A percentile compares a stretch with the other conserved stretches of the same genome.
phyloP scores from a whole-genome alignment of 495 filamentous ascomycete genomes.

The Penicillium crystallinum region DNA sequence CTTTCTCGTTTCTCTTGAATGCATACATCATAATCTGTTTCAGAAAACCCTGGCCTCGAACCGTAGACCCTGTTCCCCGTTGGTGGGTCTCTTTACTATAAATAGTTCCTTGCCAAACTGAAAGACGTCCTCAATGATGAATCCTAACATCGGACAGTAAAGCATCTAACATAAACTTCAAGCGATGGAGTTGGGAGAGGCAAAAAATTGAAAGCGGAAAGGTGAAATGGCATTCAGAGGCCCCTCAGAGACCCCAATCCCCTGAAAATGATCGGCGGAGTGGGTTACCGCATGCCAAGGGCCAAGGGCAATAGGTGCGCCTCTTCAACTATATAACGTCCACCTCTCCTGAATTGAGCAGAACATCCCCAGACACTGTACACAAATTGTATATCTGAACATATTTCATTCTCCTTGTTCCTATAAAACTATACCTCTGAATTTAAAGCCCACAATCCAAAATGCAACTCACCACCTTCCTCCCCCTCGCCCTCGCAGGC shows the following conservation, averaged over 20 bases:
- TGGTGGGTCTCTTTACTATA: constrained; percentile 1
- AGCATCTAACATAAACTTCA: neutral
- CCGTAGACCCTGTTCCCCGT: neutral
- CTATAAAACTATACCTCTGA: neutral
- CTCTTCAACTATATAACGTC: neutral
- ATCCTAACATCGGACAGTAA: neutral
- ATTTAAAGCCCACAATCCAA: constrained; percentile 2
- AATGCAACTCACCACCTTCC: constrained; percentile 33
- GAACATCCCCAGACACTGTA: neutral
- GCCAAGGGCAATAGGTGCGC: neutral
- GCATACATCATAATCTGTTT: neutral
- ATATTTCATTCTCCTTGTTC: neutral
- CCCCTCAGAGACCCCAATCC: neutral
- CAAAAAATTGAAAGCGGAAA: neutral
- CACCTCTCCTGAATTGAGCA: neutral
- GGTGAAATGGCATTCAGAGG: neutral
- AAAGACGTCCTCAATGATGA: constrained; percentile 1
- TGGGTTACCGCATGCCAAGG: neutral
- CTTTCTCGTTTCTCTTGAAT: neutral
- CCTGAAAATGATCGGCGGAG: constrained; percentile 2
- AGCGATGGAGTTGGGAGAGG: neutral
- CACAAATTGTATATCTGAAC: neutral
- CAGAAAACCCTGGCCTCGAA: neutral
- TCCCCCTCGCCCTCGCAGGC: constrained; percentile 23
- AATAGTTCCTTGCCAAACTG: neutral